Evolutionary conservation across 345 rosid species (phyloP).

Genomic region (Physaria fendleri): DNA sequence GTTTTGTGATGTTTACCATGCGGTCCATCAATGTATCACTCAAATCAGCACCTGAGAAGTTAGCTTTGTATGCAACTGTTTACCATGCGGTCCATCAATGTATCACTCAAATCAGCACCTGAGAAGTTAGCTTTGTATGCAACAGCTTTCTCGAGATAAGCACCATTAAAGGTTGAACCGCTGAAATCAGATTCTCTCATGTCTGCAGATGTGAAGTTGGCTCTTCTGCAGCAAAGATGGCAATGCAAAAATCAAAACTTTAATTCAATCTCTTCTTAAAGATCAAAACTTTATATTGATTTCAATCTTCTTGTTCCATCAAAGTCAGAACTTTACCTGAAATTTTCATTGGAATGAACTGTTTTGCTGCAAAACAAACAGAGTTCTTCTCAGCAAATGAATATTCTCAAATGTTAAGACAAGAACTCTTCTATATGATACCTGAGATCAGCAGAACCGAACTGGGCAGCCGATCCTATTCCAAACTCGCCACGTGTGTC

Average conservation of each 20-base stretch:
- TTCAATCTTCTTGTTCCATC: neutral
- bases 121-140: slow-evolving; percentile 90
- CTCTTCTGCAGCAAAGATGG: no score
- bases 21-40: slow-evolving; percentile 99
- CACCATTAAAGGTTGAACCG: slow-evolving; percentile 91
- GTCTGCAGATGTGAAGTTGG: slow-evolving; percentile 92
- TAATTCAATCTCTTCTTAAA: neutral
- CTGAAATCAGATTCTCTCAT: slow-evolving; percentile 96
- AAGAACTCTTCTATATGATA: slow-evolving; percentile 10
- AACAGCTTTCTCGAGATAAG: slow-evolving; percentile 93
- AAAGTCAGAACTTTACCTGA: slow-evolving; percentile 40
- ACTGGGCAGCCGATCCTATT: slow-evolving; percentile 88
- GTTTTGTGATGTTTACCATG: slow-evolving; percentile 46
- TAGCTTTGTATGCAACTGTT: no score
- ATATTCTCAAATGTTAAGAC: neutral
- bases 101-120: slow-evolving; percentile 95
- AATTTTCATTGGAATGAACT: slow-evolving; percentile 71
- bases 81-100: slow-evolving; percentile 99
- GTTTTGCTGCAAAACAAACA: slow-evolving; percentile 57
- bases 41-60: slow-evolving; percentile 98
- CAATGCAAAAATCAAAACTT: neutral
- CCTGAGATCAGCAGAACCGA: slow-evolving; percentile 85
- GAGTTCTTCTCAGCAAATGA: slow-evolving; percentile 9
- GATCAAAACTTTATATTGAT: neutral
- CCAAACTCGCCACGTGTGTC: slow-evolving; percentile 86